phyloP scores from a whole-genome alignment of 768 basidiomycete species.

The Lactarius sanguifluus region DNA sequence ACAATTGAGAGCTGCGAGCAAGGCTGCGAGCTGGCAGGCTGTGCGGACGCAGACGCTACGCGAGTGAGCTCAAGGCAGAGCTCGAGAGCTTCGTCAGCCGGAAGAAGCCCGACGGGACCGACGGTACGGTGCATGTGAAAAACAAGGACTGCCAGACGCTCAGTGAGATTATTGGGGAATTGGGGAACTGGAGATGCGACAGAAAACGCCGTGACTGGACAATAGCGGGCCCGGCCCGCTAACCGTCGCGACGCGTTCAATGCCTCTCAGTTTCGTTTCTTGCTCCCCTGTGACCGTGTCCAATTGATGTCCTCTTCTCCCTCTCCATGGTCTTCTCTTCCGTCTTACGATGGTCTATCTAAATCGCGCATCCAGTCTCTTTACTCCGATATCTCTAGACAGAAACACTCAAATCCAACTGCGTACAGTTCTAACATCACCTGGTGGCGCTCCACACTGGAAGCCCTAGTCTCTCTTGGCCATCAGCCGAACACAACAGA shows the following conservation, averaged over 20 bases:
- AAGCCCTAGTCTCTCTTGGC: slow-evolving; percentile 58
- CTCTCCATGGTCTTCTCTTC: slow-evolving; percentile 35
- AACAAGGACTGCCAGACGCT: slow-evolving; percentile 79
- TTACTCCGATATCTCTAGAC: slow-evolving; percentile 84
- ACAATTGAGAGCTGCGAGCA: slow-evolving; percentile 89
- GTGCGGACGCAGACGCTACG: slow-evolving; percentile 55
- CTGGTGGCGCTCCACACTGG: slow-evolving; percentile 82
- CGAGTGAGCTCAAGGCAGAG: slow-evolving; percentile 67
- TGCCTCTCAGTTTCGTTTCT: too few species aligned
- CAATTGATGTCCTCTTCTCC: slow-evolving; percentile 3
- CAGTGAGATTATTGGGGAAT: slow-evolving; percentile 85
- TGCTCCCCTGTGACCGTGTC: neutral
- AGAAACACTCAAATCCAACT: slow-evolving; percentile 81
- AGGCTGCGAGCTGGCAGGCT: slow-evolving; percentile 69
- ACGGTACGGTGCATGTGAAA: slow-evolving; percentile 83
- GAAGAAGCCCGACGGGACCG: slow-evolving; percentile 71
- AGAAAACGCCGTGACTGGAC: too few species aligned
- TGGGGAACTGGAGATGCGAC: too few species aligned
- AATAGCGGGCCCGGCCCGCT: neutral
- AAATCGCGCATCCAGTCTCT: slow-evolving; percentile 66
- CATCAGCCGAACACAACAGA: slow-evolving; percentile 47
- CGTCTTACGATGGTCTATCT: slow-evolving; percentile 50
- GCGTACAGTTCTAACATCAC: slow-evolving; percentile 77
- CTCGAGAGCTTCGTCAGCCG: slow-evolving; percentile 80
- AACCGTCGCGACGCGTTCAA: neutral